Percentiles rank a stretch among this genome's conserved stretches.
These are phyloP conservation scores for Selaginella tamariscina DNA, from an alignment of 75 land plant species.

Conservation along the genomic window DNA sequence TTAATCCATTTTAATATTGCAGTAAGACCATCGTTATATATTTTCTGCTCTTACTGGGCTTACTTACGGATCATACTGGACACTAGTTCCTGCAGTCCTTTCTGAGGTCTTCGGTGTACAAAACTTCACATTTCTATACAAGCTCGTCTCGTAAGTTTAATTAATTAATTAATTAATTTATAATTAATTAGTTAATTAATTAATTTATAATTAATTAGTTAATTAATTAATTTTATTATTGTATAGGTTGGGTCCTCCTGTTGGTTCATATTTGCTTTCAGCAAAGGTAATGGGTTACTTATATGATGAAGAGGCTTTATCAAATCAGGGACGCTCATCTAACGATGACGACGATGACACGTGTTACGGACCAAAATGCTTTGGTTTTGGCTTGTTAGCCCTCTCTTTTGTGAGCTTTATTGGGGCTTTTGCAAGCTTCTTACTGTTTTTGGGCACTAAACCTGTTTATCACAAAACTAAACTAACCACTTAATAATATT, in stretches of 20 bases:
- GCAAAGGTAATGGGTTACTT: slow-evolving; percentile 32
- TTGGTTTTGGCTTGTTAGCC: slow-evolving; percentile 24
- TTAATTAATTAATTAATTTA: too few relatives aligned
- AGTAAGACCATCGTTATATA: not conserved
- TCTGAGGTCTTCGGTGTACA: slow-evolving; percentile 35
- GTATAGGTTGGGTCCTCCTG: not conserved
- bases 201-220: too few relatives aligned
- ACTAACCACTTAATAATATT: too few relatives aligned
- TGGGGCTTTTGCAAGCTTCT: slow-evolving; percentile 21
- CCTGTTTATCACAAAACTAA: not conserved
- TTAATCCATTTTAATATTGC: not conserved
- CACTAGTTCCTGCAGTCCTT: slow-evolving; percentile 29
- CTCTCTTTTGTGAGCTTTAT: slow-evolving; percentile 24
- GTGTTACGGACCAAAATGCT: slow-evolving; percentile 34
- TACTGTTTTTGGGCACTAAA: not conserved
- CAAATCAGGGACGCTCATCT: not conserved
- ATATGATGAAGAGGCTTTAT: slow-evolving; percentile 26
- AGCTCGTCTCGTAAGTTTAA: slow-evolving; percentile 30
- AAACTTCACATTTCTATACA: slow-evolving; percentile 35
- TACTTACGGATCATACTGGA: slow-evolving; percentile 40
- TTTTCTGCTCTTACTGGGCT: slow-evolving; percentile 28
- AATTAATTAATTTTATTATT: not conserved
- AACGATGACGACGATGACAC: slow-evolving; percentile 11
- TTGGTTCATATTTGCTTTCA: slow-evolving; percentile 32
- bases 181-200: too few relatives aligned